Base-by-base conservation (phyloP, 768 basidiomycete genomes). In the Phanerochaete carnosa region DNA sequence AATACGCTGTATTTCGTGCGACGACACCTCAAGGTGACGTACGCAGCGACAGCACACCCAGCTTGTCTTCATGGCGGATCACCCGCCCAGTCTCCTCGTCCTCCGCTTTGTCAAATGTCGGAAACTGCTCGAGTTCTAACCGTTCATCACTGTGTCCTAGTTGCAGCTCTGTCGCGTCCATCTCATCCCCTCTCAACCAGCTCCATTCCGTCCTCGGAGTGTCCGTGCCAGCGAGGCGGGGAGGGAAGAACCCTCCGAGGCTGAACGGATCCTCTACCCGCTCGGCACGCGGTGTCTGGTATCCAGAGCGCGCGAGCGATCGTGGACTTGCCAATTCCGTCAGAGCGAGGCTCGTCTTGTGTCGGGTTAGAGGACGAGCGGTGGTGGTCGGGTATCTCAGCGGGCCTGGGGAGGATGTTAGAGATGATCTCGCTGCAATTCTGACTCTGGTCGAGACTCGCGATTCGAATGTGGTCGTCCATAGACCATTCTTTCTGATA, bases 211-310 rank as follows among this genome's bases (percentile, higher is more conserved):
- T 70, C 67, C 70, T 70, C 49, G 58, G 65, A 57, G 23, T 60
- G 50, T 62, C 55, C 30, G 43, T 56, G 45, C 56, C 66, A 25
- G 57, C 67, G 19, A 66, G 59, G 45, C 64, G 63, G 11, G 77
- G 65, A 3, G 83, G 81, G 68, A 82, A 83, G 72, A 83, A 83
- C 9, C 76, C 76, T 32, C 70, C 68, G 58, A 84, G 72, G 67
- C 70, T 79, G 72, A 83, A 83, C 3, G 81, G 80, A 62, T 83
- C 82, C 57, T 75, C 76, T 45, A 45, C 30, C 15, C 68, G 64
- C 55, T 73, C 73, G 33, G 61, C 63, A 32, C 66, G 64, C 32
- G 68, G 70, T 23, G 63, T 64, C n/a, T 64, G 26, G 53, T 56
- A 60, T 37, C 66, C 57, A 65, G 45, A 64, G 63, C 12, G 63